Evolutionary conservation across 306 rosid species (phyloP).

Genomic region (Inga oerstediana): DNA sequence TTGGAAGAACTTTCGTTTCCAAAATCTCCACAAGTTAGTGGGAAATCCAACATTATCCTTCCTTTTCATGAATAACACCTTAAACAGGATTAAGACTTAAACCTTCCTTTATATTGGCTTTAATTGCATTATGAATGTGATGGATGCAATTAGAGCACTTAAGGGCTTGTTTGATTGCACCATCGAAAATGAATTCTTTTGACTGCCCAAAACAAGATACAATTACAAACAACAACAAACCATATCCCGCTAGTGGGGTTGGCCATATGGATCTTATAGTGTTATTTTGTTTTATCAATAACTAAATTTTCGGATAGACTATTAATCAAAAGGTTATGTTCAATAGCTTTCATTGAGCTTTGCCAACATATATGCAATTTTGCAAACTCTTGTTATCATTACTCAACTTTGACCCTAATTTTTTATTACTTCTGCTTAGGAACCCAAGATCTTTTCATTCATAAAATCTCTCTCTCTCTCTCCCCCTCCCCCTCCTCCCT

Average conservation of each 20-base stretch:
- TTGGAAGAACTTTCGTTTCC: background rate
- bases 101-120: background rate
- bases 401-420: background rate
- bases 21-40: background rate
- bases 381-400: background rate
- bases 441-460: background rate
- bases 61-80: background rate
- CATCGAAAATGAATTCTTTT: background rate
- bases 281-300: too few species aligned
- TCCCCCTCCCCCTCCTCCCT: too few species aligned
- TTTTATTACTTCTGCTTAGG: background rate
- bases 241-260: too few species aligned
- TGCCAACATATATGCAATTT: background rate
- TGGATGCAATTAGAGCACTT: background rate
- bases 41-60: too few species aligned
- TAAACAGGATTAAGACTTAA: background rate
- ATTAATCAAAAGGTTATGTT: too few species aligned
- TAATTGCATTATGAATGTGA: background rate
- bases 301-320: too few species aligned
- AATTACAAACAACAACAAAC: too few species aligned
- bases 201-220: too few species aligned
- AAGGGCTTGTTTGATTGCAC: background rate
- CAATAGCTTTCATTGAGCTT: too few species aligned
- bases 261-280: too few species aligned
- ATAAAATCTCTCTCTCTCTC: too few species aligned